A percentile compares a stretch with the other conserved stretches of the same genome.
Evolutionary conservation across 768 basidiomycete genomes (phyloP).

Genomic region (Leucosporidium creatinivorum): DNA sequence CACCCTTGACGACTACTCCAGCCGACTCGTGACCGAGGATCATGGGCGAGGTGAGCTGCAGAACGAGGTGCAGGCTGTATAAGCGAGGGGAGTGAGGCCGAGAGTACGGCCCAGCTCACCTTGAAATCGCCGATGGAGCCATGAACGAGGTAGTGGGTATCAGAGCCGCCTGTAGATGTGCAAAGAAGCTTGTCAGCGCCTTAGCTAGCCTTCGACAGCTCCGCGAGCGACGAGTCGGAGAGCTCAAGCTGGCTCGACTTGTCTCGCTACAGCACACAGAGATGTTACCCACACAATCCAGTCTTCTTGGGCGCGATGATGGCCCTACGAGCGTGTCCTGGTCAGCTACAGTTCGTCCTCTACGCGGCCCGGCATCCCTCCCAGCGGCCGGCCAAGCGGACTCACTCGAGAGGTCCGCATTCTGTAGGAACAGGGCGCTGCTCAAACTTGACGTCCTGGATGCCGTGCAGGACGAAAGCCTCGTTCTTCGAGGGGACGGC

Average conservation of each 20-base stretch:
- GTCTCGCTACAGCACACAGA: neutral
- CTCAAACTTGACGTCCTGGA: conserved; percentile 65
- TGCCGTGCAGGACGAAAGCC: conserved; percentile 64
- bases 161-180: conserved; percentile 5
- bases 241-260: neutral
- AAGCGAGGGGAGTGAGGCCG: too few species aligned
- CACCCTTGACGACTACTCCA: conserved; percentile 54
- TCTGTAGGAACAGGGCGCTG: conserved; percentile 62
- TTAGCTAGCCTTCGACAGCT: too few species aligned
- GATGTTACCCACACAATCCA: conserved; percentile 45
- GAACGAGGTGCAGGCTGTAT: too few species aligned
- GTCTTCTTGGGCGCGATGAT: conserved; percentile 88
- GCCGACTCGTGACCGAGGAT: conserved; percentile 73
- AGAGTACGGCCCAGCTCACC: conserved; percentile 37
- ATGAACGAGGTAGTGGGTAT: conserved; percentile 73
- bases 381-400: neutral
- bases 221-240: too few species aligned
- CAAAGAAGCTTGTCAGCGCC: too few species aligned
- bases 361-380: neutral
- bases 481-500: neutral
- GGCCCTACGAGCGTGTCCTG: conserved; percentile 52
- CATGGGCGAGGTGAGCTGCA: conserved; percentile 64
- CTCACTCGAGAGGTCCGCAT: conserved; percentile 46
- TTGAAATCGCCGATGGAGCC: conserved; percentile 49
- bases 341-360: too few species aligned